phyloP scores from a whole-genome alignment of 345 rosid species.

The Eucalyptus cloeziana region DNA sequence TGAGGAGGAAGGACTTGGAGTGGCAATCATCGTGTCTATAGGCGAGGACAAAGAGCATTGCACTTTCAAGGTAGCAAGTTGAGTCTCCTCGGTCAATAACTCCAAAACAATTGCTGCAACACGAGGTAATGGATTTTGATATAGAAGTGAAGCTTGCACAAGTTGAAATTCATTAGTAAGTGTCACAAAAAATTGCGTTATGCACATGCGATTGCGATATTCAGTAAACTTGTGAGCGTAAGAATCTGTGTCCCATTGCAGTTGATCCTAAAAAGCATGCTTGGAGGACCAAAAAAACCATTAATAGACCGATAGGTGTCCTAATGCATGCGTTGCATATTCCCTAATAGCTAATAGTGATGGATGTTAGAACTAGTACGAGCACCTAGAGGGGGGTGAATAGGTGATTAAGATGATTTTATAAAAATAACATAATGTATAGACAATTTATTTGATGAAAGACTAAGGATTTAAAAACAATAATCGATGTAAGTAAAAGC shows the following conservation, averaged over 20 bases:
- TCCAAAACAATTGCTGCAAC: rapidly evolving
- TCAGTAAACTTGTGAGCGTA: rapidly evolving
- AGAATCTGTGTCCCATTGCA: rapidly evolving
- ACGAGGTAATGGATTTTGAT: background rate
- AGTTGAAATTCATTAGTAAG: no score
- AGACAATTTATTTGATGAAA: no score
- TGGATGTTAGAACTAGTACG: no score
- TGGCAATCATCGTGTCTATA: rapidly evolving
- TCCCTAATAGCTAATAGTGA: rapidly evolving
- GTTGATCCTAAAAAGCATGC: no score
- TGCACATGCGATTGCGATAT: rapidly evolving
- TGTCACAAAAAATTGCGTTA: no score
- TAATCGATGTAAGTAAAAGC: no score
- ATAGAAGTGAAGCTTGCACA: rapidly evolving
- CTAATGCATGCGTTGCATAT: rapidly evolving
- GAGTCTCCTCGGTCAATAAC: background rate
- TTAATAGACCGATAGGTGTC: no score
- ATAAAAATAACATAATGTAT: no score
- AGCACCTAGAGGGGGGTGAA: no score
- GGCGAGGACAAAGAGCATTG: background rate
- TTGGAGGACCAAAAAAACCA: rapidly evolving
- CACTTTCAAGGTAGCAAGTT: background rate
- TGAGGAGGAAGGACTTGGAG: background rate
- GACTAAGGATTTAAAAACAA: no score
- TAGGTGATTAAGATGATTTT: no score